Evolutionary conservation across 169 alveolate genomes (phyloP).

Genomic region (Cyclospora cayetanensis): DNA sequence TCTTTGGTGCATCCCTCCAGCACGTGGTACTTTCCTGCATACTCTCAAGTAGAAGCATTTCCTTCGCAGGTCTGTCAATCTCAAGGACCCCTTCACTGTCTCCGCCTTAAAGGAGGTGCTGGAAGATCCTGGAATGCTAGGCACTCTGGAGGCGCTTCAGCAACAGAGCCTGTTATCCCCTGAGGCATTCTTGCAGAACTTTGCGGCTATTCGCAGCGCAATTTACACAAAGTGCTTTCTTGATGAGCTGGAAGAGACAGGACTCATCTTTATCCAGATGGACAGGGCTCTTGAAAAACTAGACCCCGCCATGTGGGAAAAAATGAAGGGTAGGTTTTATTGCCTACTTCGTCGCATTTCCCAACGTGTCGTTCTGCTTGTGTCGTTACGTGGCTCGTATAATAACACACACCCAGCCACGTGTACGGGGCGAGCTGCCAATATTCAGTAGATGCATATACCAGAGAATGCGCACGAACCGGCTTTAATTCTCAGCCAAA

Average conservation of each 20-base stretch:
- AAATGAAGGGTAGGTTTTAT: background rate
- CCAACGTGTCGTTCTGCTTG: no score
- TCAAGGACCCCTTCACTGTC: background rate
- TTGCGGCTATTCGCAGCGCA: background rate
- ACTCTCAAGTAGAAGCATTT: no score
- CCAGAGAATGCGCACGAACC: no score
- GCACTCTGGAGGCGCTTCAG: background rate
- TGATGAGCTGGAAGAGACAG: background rate
- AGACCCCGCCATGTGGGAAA: background rate
- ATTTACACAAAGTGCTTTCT: background rate
- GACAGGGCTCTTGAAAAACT: background rate
- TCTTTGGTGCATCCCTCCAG: no score
- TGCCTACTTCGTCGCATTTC: no score
- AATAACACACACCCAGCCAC: no score
- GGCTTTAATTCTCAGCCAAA: no score
- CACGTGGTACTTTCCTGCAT: no score
- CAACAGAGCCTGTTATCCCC: background rate
- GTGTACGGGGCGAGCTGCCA: no score
- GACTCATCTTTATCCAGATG: background rate
- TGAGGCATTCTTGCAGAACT: background rate
- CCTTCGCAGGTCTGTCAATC: background rate
- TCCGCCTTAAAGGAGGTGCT: background rate
- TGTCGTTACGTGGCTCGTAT: no score
- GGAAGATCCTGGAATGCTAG: background rate
- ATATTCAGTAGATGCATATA: no score